Conservation (phyloP, 2,329 filamentous ascomycete species). For the Zymoseptoria tritici region DNA sequence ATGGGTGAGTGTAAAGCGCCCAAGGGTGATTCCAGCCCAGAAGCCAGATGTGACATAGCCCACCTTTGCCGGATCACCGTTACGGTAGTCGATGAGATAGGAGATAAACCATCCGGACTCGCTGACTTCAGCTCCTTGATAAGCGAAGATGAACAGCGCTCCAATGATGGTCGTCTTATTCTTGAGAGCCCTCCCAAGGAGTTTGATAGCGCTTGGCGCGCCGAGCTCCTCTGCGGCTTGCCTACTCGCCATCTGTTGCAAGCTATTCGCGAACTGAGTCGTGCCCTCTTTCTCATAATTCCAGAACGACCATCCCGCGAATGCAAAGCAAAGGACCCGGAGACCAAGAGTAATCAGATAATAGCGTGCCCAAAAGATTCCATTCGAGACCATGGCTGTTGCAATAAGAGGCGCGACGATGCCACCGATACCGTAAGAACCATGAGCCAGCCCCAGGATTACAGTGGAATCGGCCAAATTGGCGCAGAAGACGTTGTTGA, state of each 20-base stretch:
- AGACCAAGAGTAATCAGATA: slow-evolving; percentile 61
- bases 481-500: slow-evolving; percentile 51
- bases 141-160: slow-evolving; percentile 75
- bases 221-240: slow-evolving; percentile 31
- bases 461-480: slow-evolving; percentile 47
- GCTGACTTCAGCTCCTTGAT: slow-evolving; percentile 77
- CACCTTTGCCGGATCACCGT: slow-evolving; percentile 61
- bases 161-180: slow-evolving; percentile 61
- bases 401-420: slow-evolving; percentile 64
- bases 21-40: slow-evolving; percentile 45
- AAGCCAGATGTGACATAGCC: slow-evolving; percentile 71
- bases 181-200: slow-evolving; percentile 44
- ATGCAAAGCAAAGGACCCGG: slow-evolving; percentile 48
- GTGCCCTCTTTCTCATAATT: slow-evolving; percentile 57
- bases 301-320: slow-evolving; percentile 62
- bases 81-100: slow-evolving; percentile 66
- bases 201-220: slow-evolving; percentile 43
- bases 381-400: slow-evolving; percentile 60
- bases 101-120: slow-evolving; percentile 84
- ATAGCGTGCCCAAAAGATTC: slow-evolving; percentile 61
- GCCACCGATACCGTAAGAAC: slow-evolving; percentile 48
- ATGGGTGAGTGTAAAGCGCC: slow-evolving; percentile 60
- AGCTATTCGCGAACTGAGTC: slow-evolving; percentile 35
- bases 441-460: slow-evolving; percentile 57
- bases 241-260: slow-evolving; percentile 38